These are phyloP conservation scores for Teunomyces panamensis DNA, from an alignment of 805 yeast genomes.

Conservation along the genomic window DNA sequence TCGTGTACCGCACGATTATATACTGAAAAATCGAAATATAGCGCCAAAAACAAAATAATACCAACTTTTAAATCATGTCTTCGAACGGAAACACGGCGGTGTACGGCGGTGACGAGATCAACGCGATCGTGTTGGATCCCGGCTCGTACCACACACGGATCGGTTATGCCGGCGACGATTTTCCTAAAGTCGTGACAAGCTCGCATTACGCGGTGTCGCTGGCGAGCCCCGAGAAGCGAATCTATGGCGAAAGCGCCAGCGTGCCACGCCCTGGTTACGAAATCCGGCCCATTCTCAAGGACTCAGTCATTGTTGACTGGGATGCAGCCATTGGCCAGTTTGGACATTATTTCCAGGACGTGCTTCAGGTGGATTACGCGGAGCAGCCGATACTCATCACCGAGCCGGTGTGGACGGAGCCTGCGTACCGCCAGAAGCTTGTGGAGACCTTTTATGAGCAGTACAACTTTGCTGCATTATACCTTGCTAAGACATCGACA, in stretches of 20 bases:
- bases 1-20: no score
- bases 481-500: conserved; percentile 78
- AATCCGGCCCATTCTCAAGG: conserved; percentile 55
- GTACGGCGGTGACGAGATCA: conserved; percentile 70
- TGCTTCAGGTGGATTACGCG: conserved; percentile 49
- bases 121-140: conserved; percentile 88
- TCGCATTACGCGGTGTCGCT: conserved; percentile 57
- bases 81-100: conserved; percentile 18
- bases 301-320: conserved; percentile 76
- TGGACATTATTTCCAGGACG: conserved; percentile 52
- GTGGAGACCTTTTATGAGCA: conserved; percentile 71
- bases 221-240: conserved; percentile 15
- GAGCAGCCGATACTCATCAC: conserved; percentile 80
- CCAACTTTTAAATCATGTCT: conserved; percentile 16
- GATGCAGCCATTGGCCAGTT: conserved; percentile 79
- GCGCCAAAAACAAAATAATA: not conserved
- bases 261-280: conserved; percentile 52
- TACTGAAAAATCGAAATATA: not conserved
- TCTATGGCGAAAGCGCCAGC: conserved; percentile 43
- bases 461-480: conserved; percentile 75
- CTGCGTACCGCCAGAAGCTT: conserved; percentile 61
- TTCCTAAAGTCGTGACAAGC: conserved; percentile 73
- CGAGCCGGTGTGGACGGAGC: conserved; percentile 84
- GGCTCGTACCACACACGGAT: conserved; percentile 81
- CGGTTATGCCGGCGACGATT: conserved; percentile 92